Evolutionary conservation across 2,329 filamentous ascomycete species (phyloP), one percentile per base, ranked within the genome.

Genomic region (Aspergillus phoenicis): DNA sequence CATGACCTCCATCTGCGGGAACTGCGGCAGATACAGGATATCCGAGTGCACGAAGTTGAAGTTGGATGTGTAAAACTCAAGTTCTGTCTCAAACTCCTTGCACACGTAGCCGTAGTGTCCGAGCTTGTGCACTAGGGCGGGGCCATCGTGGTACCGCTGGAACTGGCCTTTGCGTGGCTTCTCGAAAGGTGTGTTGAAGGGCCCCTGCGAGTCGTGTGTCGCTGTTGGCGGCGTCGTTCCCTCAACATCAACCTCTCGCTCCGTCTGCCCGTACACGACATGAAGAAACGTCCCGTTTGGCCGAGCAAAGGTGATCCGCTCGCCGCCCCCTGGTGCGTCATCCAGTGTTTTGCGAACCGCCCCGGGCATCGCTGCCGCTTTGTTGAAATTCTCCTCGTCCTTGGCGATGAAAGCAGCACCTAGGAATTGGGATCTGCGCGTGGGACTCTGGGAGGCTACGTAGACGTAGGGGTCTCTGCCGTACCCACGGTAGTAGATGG

Each of bases 241-340:
- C 28, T 65, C 60, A 0, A 65, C 67, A n/a, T 62, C 64, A 8
- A 54, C 22, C 0, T 64, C 65, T 2, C 61, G 49, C 8, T 65
- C 58, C 1, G 71, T 67, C 53, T 77, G 75, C 3, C 78, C 78
- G 61, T 75, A 74, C 1, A 81, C 69, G 11, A 81, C 68, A 62
- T 79, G 77, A 8, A 80, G 57, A 1, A 71, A 72, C 52, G 79
- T 77, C 4, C 75, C 78, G 53, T 79, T 75, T 0, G 77, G 77
- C 48, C 80, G 78, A 1, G 62, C 67, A 7, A 79, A 56, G 0
- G 74, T 76, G 5, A 80, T 62, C 15, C 78, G 62, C 17, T 65
- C 59, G 7, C 78, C 78, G 15, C 76, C 76, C 0, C 79, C 78
- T 0, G 78, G 78, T 1, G 77, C 73, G 51, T 78, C 63, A 1